Conservation (phyloP, 2,329 filamentous ascomycete species). For the Mollisia scopiformis region DNA sequence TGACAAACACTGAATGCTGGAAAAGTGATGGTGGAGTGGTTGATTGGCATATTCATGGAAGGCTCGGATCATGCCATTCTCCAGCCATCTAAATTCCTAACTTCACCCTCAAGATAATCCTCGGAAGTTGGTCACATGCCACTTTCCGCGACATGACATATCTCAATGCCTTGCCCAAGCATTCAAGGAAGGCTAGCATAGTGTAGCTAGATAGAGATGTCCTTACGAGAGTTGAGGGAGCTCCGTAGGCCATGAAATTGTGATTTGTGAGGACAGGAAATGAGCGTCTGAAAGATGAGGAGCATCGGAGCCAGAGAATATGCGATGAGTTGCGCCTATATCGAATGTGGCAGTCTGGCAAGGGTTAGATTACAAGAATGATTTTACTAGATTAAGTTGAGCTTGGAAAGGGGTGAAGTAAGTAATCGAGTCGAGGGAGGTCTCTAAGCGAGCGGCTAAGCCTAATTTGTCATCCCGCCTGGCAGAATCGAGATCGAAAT, state of each 20-base stretch:
- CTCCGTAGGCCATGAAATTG: neutral
- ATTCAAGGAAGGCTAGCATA: too few species aligned
- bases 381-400: too few species aligned
- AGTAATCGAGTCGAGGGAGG: neutral
- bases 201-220: too few species aligned
- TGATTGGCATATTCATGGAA: slow-evolving; percentile 6
- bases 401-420: neutral
- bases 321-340: neutral
- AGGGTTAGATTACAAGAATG: too few species aligned
- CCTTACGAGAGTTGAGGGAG: neutral
- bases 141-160: neutral
- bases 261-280: neutral
- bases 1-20: neutral
- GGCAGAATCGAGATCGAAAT: neutral
- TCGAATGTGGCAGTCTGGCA: slow-evolving; percentile 15
- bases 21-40: slow-evolving; percentile 3
- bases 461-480: neutral
- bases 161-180: too few species aligned
- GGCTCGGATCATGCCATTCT: slow-evolving; percentile 17
- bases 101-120: neutral
- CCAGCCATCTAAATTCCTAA: slow-evolving; percentile 16
- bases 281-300: neutral
- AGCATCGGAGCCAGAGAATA: neutral
- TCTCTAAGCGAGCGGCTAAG: neutral
- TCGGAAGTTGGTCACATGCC: neutral